These are phyloP conservation scores for Nakazawaea wickerhamii DNA, from an alignment of 805 yeast genomes.

Conservation along the genomic window DNA sequence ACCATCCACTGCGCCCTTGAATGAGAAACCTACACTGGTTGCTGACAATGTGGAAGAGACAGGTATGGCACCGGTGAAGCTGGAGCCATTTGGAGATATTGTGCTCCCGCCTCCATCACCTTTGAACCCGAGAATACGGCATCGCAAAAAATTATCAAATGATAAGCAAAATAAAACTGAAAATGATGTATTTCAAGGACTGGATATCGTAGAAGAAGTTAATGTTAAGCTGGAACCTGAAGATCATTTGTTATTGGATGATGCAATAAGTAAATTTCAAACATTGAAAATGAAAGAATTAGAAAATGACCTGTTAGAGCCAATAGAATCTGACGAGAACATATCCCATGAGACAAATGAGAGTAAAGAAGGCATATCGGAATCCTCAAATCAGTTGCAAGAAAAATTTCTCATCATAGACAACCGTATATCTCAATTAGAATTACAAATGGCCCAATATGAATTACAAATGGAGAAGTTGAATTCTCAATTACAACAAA, in stretches of 20 bases:
- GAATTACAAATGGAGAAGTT: too few species aligned
- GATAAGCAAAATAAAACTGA: too few species aligned
- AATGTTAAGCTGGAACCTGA: too few species aligned
- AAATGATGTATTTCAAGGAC: too few species aligned
- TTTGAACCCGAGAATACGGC: background rate
- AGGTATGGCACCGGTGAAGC: background rate
- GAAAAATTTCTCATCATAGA: too few species aligned
- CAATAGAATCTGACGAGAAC: background rate
- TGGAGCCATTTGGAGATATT: background rate
- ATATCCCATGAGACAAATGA: background rate
- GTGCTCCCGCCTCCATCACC: background rate
- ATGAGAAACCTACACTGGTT: background rate
- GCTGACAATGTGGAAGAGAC: background rate
- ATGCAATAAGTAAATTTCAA: conserved; percentile 1
- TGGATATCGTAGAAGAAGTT: too few species aligned
- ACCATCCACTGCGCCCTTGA: background rate
- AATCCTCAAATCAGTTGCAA: too few species aligned
- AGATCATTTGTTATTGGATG: conserved; percentile 1
- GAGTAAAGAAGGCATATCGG: conserved; percentile 9
- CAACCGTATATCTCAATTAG: too few species aligned
- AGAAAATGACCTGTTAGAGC: background rate
- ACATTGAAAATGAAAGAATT: background rate
- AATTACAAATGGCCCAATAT: too few species aligned
- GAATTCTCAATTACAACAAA: too few species aligned
- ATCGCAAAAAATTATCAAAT: too few species aligned